Evolutionary conservation across 352 stramenopile species (phyloP).

Genomic region (Phytophthora cajani): DNA sequence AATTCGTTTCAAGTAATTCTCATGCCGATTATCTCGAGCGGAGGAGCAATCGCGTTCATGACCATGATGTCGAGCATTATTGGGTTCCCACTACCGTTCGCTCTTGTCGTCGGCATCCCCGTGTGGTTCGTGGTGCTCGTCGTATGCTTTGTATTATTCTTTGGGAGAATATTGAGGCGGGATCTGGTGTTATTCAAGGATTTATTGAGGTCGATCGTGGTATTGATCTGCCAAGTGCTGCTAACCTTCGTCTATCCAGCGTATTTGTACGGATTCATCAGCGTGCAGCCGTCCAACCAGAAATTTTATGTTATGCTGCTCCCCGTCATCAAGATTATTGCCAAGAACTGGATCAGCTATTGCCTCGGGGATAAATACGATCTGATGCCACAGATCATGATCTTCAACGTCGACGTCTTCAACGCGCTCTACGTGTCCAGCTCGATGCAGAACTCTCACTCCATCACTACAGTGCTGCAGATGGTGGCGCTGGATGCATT

Average conservation of each 20-base stretch:
- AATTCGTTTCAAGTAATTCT: conserved; percentile 12
- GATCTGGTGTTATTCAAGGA: conserved; percentile 17
- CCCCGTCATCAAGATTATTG: conserved; percentile 47
- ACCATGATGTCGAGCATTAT: conserved; percentile 28
- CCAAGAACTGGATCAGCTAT: conserved; percentile 47
- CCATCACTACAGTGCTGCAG: conserved; percentile 22
- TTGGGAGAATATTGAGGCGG: conserved; percentile 22
- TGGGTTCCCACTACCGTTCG: conserved; percentile 56
- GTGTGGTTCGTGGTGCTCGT: conserved; percentile 30
- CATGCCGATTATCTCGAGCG: conserved; percentile 19
- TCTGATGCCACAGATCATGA: conserved; percentile 43
- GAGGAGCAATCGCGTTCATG: conserved; percentile 20
- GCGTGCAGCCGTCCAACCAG: conserved; percentile 18
- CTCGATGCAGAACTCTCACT: conserved; percentile 47
- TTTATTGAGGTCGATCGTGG: conserved; percentile 26
- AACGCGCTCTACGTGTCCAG: conserved; percentile 47
- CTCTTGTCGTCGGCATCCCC: conserved; percentile 28
- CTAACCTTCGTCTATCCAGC: conserved; percentile 50
- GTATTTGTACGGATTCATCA: conserved; percentile 46
- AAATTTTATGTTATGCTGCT: conserved; percentile 42
- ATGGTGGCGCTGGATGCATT: conserved; percentile 41
- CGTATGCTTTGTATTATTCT: conserved; percentile 27
- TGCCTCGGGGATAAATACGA: conserved; percentile 27
- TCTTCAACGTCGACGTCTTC: conserved; percentile 61
- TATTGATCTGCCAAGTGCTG: conserved; percentile 37